Evolutionary conservation across 2,329 filamentous ascomycete species (phyloP).

Genomic region (Plenodomus tracheiphilus): DNA sequence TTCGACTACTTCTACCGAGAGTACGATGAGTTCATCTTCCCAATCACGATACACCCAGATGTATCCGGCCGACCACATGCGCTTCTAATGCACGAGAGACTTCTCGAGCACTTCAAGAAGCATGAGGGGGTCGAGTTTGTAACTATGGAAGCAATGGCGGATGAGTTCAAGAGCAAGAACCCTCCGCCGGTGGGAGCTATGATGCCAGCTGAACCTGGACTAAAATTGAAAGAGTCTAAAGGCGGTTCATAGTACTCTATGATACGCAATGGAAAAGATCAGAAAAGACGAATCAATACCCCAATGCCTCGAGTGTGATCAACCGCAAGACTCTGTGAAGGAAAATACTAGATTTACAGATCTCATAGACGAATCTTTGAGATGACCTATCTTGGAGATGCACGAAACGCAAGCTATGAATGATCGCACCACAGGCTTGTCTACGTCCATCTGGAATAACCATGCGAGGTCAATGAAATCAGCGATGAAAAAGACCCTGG

Average conservation of each 20-base stretch:
- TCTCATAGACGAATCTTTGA: too few relatives aligned
- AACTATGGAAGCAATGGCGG: constrained; percentile 70
- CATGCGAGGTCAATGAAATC: too few relatives aligned
- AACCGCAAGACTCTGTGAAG: too few relatives aligned
- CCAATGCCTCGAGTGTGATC: too few relatives aligned
- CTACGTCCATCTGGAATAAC: too few relatives aligned
- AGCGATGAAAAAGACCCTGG: too few relatives aligned
- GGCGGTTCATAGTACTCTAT: constrained; percentile 1
- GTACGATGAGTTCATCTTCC: constrained; percentile 76
- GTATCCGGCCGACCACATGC: constrained; percentile 67
- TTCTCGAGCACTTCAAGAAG: constrained; percentile 70
- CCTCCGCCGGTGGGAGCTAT: constrained; percentile 59
- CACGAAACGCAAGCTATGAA: too few relatives aligned
- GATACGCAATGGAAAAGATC: too few relatives aligned
- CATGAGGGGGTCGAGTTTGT: constrained; percentile 67
- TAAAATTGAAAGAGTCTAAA: constrained; percentile 50
- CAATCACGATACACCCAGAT: constrained; percentile 76
- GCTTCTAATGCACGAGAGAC: constrained; percentile 70
- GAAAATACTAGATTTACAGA: too few relatives aligned
- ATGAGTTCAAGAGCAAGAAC: constrained; percentile 72
- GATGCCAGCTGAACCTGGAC: constrained; percentile 61
- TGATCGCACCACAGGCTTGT: too few relatives aligned
- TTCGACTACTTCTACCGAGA: constrained; percentile 76
- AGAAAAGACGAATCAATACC: too few relatives aligned
- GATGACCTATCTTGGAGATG: too few relatives aligned